Conservation (phyloP, 23 red algal species). For the Gracilaria domingensis region DNA sequence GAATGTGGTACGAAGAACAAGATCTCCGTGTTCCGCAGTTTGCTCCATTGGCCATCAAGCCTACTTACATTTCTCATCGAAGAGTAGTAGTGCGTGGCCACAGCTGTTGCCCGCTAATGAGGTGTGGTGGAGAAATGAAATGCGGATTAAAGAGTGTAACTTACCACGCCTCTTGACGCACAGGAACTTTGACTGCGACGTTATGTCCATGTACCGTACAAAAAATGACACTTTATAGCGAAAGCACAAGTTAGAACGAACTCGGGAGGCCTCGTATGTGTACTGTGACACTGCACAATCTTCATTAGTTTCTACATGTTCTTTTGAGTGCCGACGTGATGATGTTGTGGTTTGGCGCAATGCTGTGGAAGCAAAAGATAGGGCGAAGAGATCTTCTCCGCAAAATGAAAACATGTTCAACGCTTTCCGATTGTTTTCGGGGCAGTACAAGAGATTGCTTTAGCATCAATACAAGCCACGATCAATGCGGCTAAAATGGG, state of each 20-base stretch:
- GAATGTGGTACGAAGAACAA: slow-evolving; percentile 3
- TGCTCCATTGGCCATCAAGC: not conserved
- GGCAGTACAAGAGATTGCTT: not conserved
- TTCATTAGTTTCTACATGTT: not conserved
- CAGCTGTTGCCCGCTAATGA: not conserved
- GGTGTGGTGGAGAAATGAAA: not conserved
- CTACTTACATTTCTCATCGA: not conserved
- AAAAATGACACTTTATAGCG: not conserved
- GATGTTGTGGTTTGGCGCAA: not conserved
- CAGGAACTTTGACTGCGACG: not conserved
- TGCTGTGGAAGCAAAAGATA: not conserved
- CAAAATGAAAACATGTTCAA: not conserved
- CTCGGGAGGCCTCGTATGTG: not conserved
- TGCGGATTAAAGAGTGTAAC: slow-evolving; percentile 3
- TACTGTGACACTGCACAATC: slow-evolving; percentile 12
- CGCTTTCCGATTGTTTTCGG: not conserved
- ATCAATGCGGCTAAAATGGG: not conserved
- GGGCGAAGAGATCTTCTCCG: not conserved
- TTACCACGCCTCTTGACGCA: not conserved
- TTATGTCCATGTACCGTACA: not conserved
- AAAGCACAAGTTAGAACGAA: not conserved
- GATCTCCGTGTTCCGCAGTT: not conserved
- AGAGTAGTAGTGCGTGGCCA: not conserved
- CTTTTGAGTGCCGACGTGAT: too few relatives aligned
- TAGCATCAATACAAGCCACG: not conserved